phyloP scores from a whole-genome alignment of 495 filamentous ascomycete genomes.

The Diplogelasinospora grovesii region DNA sequence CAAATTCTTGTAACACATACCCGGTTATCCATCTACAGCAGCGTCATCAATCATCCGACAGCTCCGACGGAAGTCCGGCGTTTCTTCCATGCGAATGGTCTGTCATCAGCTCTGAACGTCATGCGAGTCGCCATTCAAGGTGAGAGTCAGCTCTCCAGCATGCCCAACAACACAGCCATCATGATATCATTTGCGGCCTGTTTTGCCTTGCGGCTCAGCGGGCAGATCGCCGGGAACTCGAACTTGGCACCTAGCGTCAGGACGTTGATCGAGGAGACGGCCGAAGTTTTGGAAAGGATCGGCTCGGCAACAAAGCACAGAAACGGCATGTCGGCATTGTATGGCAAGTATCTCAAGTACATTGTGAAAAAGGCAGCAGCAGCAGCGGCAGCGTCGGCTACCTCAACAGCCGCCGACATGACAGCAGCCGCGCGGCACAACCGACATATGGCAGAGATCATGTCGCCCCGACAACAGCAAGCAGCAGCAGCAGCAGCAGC shows the following conservation, averaged over 20 bases:
- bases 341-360: conserved; percentile 55
- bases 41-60: conserved; percentile 68
- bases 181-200: conserved; percentile 74
- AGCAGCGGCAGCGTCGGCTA: conserved; percentile 10
- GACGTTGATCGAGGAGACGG: conserved; percentile 61
- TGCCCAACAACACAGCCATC: conserved; percentile 73
- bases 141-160: conserved; percentile 60
- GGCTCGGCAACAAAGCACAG: conserved; percentile 57
- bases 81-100: conserved; percentile 61
- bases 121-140: conserved; percentile 66
- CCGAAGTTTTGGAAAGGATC: conserved; percentile 61
- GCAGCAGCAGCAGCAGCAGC: too few relatives aligned
- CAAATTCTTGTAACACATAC: conserved; percentile 70
- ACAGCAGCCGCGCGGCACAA: conserved; percentile 7
- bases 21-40: conserved; percentile 62
- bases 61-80: conserved; percentile 62
- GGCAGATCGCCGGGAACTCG: conserved; percentile 49
- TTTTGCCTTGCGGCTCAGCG: conserved; percentile 58
- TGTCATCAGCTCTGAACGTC: conserved; percentile 67
- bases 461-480: conserved; percentile 7
- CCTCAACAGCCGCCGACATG: conserved; percentile 6
- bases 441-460: conserved; percentile 4
- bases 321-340: conserved; percentile 55
- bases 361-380: conserved; percentile 41
- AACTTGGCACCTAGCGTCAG: conserved; percentile 61